These are phyloP conservation scores for Adansonia madagascariensis DNA, from an alignment of 441 rosid species.

Conservation along the genomic window DNA sequence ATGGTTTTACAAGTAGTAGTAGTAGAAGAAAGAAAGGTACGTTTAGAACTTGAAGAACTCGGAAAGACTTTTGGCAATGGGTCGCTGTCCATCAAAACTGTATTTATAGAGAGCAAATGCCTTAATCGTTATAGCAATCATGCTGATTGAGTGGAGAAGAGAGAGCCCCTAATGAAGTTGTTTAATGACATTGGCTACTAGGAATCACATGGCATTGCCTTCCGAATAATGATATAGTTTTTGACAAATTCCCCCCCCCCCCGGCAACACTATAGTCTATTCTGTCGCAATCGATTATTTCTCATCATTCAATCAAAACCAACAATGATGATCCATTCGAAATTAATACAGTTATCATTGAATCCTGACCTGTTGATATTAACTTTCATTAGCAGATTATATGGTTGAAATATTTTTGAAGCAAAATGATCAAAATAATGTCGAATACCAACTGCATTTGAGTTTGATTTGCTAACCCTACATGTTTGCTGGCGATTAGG, in stretches of 20 bases:
- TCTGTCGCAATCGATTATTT: not conserved
- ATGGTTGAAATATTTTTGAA: not conserved
- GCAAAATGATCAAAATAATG: not conserved
- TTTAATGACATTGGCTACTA: not conserved
- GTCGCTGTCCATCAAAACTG: not conserved
- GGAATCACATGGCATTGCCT: slow-evolving; percentile 2
- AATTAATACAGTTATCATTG: not conserved
- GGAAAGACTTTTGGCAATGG: not conserved
- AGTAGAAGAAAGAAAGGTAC: not conserved
- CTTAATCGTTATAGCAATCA: not conserved
- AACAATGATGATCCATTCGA: not conserved
- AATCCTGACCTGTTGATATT: slow-evolving; percentile 8
- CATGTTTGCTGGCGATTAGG: not conserved
- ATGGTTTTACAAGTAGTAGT: slow-evolving; percentile 14
- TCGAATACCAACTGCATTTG: not conserved
- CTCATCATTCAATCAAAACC: not conserved
- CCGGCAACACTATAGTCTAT: not conserved
- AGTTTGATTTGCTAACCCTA: slow-evolving; percentile 1
- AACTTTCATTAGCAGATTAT: not conserved
- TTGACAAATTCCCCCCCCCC: not conserved
- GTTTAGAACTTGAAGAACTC: not conserved
- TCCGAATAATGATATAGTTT: not conserved
- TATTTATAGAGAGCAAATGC: not conserved
- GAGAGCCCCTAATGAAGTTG: not conserved
- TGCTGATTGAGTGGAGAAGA: not conserved